Percentiles rank a stretch among this genome's conserved stretches.
phyloP scores from a whole-genome alignment of 208 protist species.

The Leishmania guyanensis region DNA sequence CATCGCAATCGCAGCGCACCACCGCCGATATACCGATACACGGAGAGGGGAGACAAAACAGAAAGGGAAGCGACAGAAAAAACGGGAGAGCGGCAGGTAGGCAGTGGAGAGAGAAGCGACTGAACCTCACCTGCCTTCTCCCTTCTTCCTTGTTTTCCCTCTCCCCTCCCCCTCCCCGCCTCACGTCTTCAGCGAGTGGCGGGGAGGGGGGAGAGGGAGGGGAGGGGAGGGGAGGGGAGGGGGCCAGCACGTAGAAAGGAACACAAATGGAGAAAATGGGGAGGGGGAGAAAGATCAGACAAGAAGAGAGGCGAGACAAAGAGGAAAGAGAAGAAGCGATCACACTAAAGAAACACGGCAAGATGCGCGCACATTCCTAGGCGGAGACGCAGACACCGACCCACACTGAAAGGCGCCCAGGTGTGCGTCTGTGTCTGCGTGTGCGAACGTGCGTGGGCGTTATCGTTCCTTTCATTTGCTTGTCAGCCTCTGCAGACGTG shows the following conservation, averaged over 20 bases:
- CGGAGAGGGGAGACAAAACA: background rate
- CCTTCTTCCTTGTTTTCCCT: background rate
- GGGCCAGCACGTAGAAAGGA: background rate
- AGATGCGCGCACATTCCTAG: background rate
- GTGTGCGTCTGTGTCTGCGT: background rate
- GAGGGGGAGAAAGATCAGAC: background rate
- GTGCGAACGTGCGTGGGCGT: background rate
- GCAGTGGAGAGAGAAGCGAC: background rate
- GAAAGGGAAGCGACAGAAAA: background rate
- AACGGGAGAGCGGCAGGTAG: background rate
- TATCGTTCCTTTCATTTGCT: background rate
- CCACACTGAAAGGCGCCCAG: conserved; percentile 1
- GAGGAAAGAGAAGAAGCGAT: background rate
- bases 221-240: background rate
- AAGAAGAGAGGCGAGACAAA: background rate
- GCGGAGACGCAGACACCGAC: background rate
- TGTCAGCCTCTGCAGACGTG: background rate
- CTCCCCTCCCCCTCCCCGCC: background rate
- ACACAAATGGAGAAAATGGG: background rate
- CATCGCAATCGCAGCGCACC: background rate
- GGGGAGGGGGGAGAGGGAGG: too few species aligned
- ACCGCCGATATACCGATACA: background rate
- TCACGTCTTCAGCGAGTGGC: background rate
- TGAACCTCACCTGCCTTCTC: background rate
- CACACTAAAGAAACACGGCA: background rate